Conservation (phyloP, 78 protist genomes). For the Cavenderia fasciculata region DNA sequence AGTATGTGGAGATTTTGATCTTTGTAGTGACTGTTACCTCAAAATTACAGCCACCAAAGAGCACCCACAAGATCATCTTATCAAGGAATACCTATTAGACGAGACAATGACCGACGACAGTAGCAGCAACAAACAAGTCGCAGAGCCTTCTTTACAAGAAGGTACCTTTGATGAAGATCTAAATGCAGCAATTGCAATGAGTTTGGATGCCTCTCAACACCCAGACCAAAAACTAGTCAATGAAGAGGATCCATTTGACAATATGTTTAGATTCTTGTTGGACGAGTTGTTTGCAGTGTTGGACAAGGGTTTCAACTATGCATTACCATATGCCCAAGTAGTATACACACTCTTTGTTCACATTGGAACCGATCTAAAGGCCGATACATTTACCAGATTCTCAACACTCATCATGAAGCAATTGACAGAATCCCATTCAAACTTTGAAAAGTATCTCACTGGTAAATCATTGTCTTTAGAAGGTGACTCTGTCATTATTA, state of each 20-base stretch:
- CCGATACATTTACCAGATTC: neutral
- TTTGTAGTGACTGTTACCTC: conserved; percentile 61
- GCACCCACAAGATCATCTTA: conserved; percentile 38
- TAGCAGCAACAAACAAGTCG: neutral
- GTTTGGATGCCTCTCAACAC: neutral
- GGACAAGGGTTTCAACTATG: conserved; percentile 24
- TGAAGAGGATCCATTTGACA: conserved; percentile 5
- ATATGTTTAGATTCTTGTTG: neutral
- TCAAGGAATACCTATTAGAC: conserved; percentile 27
- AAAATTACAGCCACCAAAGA: neutral
- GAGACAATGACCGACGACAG: conserved; percentile 31
- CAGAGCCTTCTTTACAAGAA: neutral
- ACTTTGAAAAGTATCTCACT: conserved; percentile 19
- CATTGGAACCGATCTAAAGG: neutral
- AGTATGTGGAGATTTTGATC: conserved; percentile 62
- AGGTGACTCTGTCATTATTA: conserved; percentile 5
- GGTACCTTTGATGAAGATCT: conserved; percentile 22
- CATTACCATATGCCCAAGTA: conserved; percentile 31
- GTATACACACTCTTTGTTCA: conserved; percentile 4
- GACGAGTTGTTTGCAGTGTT: neutral
- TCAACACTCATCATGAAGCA: neutral
- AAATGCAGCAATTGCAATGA: conserved; percentile 53
- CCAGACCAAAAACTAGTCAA: neutral
- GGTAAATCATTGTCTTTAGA: conserved; percentile 4
- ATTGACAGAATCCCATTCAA: neutral